These are phyloP conservation scores for Aspergillus novoparasiticus DNA, from an alignment of 2,329 filamentous ascomycete genomes.

Conservation along the genomic window DNA sequence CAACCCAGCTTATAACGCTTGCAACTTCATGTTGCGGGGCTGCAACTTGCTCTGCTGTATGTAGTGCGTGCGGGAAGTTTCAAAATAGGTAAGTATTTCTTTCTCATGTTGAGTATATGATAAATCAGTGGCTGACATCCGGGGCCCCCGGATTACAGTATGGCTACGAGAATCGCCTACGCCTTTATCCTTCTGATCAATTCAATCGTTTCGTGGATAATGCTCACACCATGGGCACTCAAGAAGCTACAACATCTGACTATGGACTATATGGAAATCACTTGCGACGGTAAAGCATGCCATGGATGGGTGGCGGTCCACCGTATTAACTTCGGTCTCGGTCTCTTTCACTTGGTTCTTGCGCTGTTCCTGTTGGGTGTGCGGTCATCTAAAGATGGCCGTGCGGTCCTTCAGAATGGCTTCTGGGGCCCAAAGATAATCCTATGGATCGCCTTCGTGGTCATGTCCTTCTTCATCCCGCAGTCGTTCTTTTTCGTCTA, in stretches of 20 bases:
- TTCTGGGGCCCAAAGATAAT: slow-evolving; percentile 98
- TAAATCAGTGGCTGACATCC: slow-evolving; percentile 25
- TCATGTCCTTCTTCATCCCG: slow-evolving; percentile 92
- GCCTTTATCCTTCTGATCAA: slow-evolving; percentile 93
- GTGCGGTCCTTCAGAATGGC: slow-evolving; percentile 92
- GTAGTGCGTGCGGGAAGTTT: slow-evolving; percentile 93
- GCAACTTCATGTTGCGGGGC: slow-evolving; percentile 93
- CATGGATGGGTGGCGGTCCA: slow-evolving; percentile 96
- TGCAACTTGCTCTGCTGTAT: slow-evolving; percentile 93
- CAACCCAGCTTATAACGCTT: slow-evolving; percentile 68
- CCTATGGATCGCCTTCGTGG: slow-evolving; percentile 81
- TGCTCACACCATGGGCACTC: slow-evolving; percentile 98
- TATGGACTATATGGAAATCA: slow-evolving; percentile 93
- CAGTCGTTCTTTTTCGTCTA: slow-evolving; percentile 93
- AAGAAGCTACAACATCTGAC: slow-evolving; percentile 91
- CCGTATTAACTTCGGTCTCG: slow-evolving; percentile 95
- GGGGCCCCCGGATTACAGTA: slow-evolving; percentile 54
- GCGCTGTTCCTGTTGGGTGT: slow-evolving; percentile 85
- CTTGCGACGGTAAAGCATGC: slow-evolving; percentile 86
- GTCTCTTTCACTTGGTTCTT: slow-evolving; percentile 87
- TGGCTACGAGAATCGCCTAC: slow-evolving; percentile 95
- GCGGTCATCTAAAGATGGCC: slow-evolving; percentile 79
- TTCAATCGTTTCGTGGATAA: slow-evolving; percentile 96
- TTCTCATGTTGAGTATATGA: not conserved
- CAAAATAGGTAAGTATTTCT: slow-evolving; percentile 73